These are phyloP conservation scores for Aaosphaeria pasadenensis DNA, from an alignment of 2,329 filamentous ascomycete species.

Conservation along the genomic window DNA sequence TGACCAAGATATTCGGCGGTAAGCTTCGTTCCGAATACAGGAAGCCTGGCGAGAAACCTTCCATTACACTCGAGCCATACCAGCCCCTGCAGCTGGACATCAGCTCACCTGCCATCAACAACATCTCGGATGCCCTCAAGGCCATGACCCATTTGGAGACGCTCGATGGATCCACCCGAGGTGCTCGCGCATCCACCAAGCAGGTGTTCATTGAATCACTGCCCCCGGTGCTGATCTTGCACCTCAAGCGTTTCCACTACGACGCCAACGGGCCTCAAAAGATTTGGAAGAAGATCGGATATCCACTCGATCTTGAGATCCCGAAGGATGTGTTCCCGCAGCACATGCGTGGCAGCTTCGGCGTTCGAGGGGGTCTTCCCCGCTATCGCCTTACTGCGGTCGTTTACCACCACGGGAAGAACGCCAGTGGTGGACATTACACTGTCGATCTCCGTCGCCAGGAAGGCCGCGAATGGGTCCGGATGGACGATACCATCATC, in stretches of 20 bases:
- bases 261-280: conserved; percentile 89
- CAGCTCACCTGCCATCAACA: conserved; percentile 78
- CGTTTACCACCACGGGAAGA: conserved; percentile 97
- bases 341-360: conserved; percentile 65
- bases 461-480: conserved; percentile 93
- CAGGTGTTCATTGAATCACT: conserved; percentile 92
- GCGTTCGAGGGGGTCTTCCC: conserved; percentile 66
- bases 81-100: conserved; percentile 95
- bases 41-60: conserved; percentile 82
- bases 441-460: conserved; percentile 95
- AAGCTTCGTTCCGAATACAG: conserved; percentile 85
- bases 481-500: conserved; percentile 90
- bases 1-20: conserved; percentile 93
- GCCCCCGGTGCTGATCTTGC: conserved; percentile 87
- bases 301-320: conserved; percentile 90
- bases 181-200: conserved; percentile 79
- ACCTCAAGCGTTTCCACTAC: conserved; percentile 96
- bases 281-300: conserved; percentile 97
- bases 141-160: conserved; percentile 80
- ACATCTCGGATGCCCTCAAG: conserved; percentile 87
- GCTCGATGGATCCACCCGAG: conserved; percentile 75
- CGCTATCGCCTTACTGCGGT: conserved; percentile 85
- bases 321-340: conserved; percentile 84
- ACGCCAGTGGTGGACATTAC: conserved; percentile 93
- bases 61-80: conserved; percentile 89